Evolutionary conservation across 177 flowering plant genomes (phyloP).

Genomic region (Tripterygium wilfordii): DNA sequence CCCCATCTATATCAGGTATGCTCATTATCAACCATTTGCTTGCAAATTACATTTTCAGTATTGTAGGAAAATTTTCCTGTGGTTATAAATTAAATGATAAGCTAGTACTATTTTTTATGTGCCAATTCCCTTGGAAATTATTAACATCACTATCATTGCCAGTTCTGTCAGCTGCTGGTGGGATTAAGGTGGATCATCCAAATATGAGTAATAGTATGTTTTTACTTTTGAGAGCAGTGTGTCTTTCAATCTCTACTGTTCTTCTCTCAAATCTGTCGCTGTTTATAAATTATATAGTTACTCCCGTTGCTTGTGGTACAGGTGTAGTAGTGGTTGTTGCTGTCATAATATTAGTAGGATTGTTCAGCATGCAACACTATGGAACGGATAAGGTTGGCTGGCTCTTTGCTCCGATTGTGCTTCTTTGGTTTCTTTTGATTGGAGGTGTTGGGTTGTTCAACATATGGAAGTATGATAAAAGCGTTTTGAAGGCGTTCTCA

Average conservation of each 20-base stretch:
- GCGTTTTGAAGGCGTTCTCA: conserved; percentile 76
- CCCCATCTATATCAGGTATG: conserved; percentile 51
- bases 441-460: conserved; percentile 84
- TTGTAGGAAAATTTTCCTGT: neutral
- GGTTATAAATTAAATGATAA: neutral
- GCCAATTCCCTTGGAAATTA: neutral
- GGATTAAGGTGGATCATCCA: conserved; percentile 21
- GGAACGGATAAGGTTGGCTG: conserved; percentile 90
- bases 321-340: conserved; percentile 34
- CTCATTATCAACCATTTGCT: neutral
- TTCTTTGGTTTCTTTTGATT: conserved; percentile 85
- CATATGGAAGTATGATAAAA: conserved; percentile 66
- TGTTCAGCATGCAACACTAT: conserved; percentile 88
- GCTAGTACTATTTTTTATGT: neutral
- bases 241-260: too few species aligned
- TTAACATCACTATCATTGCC: conserved; percentile 4
- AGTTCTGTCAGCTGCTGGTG: conserved; percentile 47
- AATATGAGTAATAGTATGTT: conserved; percentile 18
- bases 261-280: neutral
- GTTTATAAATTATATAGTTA: neutral
- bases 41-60: neutral
- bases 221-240: conserved; percentile 12
- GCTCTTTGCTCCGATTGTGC: conserved; percentile 90
- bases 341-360: conserved; percentile 28
- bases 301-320: conserved; percentile 8